Evolutionary conservation across 345 rosid genomes (phyloP).

Genomic region (Moricandia moricandioides): DNA sequence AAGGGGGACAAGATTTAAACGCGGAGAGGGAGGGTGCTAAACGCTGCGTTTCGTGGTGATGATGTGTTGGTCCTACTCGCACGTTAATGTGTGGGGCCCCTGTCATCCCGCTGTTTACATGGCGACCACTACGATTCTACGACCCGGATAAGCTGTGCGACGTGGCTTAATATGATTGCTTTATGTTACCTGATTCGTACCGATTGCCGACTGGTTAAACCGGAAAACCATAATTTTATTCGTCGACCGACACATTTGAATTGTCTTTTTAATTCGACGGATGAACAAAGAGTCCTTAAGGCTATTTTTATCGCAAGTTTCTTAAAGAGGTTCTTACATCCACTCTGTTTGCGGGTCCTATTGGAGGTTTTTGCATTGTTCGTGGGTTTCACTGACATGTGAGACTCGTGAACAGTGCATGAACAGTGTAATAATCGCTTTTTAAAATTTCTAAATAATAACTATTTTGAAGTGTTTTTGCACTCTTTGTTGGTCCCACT

Average conservation of each 20-base stretch:
- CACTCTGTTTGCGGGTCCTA: too few relatives aligned
- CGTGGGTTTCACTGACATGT: too few relatives aligned
- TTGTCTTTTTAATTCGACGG: too few relatives aligned
- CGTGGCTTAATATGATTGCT: slow-evolving; percentile 7
- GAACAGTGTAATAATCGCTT: too few relatives aligned
- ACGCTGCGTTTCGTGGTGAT: slow-evolving; percentile 22
- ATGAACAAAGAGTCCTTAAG: too few relatives aligned
- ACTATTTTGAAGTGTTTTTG: too few relatives aligned
- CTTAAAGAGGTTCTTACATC: too few relatives aligned
- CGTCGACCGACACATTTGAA: background rate
- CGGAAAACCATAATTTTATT: background rate
- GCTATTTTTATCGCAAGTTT: too few relatives aligned
- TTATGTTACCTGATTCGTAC: background rate
- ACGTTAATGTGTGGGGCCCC: background rate
- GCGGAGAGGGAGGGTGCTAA: background rate
- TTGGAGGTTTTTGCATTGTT: too few relatives aligned
- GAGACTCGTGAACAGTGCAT: too few relatives aligned
- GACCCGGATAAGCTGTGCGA: slow-evolving; percentile 5
- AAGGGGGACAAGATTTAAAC: background rate
- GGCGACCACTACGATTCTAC: slow-evolving; percentile 21
- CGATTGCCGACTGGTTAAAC: background rate
- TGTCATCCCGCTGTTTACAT: background rate
- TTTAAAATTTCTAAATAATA: too few relatives aligned
- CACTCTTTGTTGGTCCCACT: too few relatives aligned
- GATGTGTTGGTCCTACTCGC: background rate